Base-by-base conservation (phyloP, 1,284 basidiomycete genomes). In the Cryptococcus amylolentus region DNA sequence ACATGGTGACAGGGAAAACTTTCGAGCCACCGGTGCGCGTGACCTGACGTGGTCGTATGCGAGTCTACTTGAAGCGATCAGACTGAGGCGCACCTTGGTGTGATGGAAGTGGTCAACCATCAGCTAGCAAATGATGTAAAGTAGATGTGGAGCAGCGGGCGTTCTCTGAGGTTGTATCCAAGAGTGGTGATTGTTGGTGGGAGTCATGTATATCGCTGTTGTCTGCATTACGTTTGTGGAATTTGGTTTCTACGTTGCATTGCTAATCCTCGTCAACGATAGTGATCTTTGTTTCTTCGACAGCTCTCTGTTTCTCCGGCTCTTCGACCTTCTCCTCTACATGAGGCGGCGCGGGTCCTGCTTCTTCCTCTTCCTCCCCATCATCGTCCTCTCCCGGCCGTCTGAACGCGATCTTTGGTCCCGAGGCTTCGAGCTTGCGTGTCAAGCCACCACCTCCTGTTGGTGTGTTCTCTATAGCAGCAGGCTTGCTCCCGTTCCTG, bases 1-100 rank as follows among this genome's bases (percentile, higher is more conserved):
- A 23, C 23, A 23, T 20, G 12, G 6, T 31, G 39, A 28, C 41
- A 71, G 70, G 41, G 27, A 55, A 26, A 53, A 67, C 49, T 73
- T 73, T 0, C 37, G 35, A 14, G 64, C 64, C 5, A 51, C 60
- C 2, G 78, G 78, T 8, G 78, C 78, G 16, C 61, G 68, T 31
- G 71, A 79, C 42, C 56, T 80, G 14, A 79, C 77, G 3, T 80
- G 78, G 78, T 74, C 71, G 16, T 78, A 79, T 56, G 74, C 75
- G 1, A 66, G 66, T 35, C 70, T 73, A 48, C 53, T 77, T 38
- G 66, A 65, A 16, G 62, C 66, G 42, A 61, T 60, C 18, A 58
- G 68, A 16, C 69, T 68, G 7, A 53, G 69, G 20, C 20, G 13
- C n/a, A 20, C 8, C 8, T 48, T 48, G 46, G 26, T 14, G 5